phyloP scores from a whole-genome alignment of 306 rosid genomes.

The Sicyos baderoa region DNA sequence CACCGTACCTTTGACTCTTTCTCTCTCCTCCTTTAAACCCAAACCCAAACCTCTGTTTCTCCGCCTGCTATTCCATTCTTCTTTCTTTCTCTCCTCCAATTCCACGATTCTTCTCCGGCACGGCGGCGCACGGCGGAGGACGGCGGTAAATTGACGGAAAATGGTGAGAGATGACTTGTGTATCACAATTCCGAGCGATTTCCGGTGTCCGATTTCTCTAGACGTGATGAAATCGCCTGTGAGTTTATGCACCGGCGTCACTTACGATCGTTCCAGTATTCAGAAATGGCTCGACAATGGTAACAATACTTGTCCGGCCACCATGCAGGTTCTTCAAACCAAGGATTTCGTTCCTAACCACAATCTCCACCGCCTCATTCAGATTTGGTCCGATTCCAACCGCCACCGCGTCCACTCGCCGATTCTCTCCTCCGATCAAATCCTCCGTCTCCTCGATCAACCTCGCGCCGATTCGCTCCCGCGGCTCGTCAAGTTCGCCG shows the following conservation, averaged over 20 bases:
- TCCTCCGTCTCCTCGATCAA: conserved; percentile 18
- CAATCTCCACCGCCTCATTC: conserved; percentile 72
- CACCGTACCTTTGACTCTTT: conserved; percentile 73
- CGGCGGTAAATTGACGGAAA: conserved; percentile 4
- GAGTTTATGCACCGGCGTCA: conserved; percentile 84
- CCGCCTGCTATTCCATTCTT: conserved; percentile 14
- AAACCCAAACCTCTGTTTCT: conserved; percentile 23
- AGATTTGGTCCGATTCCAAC: conserved; percentile 83
- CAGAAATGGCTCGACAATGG: conserved; percentile 96
- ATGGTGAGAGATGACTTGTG: conserved; percentile 70
- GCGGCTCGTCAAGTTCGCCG: conserved; percentile 39
- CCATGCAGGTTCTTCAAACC: conserved; percentile 77
- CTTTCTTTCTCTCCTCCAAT: conserved; percentile 15
- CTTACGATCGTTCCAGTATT: conserved; percentile 92
- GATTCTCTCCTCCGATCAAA: conserved; percentile 30
- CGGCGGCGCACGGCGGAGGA: neutral
- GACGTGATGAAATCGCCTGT: conserved; percentile 96
- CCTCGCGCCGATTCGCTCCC: conserved; percentile 28
- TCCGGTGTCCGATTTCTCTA: conserved; percentile 76
- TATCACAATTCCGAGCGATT: conserved; percentile 64
- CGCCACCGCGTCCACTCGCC: conserved; percentile 32
- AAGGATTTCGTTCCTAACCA: conserved; percentile 77
- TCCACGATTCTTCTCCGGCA: conserved; percentile 5
- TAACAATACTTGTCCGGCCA: conserved; percentile 92
- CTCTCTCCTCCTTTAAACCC: conserved; percentile 54